phyloP scores from a whole-genome alignment of 805 yeast species.

The Yamadazyma insecticola region DNA sequence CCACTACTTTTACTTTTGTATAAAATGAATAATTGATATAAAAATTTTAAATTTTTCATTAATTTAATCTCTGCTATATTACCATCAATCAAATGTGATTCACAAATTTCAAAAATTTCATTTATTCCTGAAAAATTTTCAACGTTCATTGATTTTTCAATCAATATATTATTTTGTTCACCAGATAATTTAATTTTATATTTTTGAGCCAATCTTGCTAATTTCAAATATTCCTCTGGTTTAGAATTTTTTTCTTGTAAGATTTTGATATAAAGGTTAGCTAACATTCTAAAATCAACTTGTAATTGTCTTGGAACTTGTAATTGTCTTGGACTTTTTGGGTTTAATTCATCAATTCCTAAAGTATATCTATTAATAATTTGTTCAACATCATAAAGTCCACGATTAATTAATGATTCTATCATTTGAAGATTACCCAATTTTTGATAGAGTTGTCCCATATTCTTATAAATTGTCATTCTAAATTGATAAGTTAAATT shows the following conservation, averaged over 20 bases:
- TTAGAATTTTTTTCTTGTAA: conserved; percentile 3
- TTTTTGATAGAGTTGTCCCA: conserved; percentile 24
- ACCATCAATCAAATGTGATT: conserved; percentile 26
- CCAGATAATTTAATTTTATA: conserved; percentile 15
- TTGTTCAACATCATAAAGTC: conserved; percentile 19
- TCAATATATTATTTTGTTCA: conserved; percentile 13
- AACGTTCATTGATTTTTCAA: conserved; percentile 7
- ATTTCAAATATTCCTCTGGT: conserved; percentile 8
- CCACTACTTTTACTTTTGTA: conserved; percentile 12
- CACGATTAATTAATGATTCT: conserved; percentile 18
- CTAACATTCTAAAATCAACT: conserved; percentile 13
- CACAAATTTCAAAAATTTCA: conserved; percentile 18
- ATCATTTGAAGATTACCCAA: conserved; percentile 20
- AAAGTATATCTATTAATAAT: no score
- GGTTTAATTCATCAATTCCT: conserved; percentile 1
- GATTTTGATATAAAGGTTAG: conserved; percentile 14
- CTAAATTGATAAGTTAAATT: conserved; percentile 18
- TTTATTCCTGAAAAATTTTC: conserved; percentile 2
- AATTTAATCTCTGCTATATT: conserved; percentile 24
- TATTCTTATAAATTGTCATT: conserved; percentile 20
- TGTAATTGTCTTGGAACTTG: conserved; percentile 17
- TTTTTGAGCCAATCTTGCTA: conserved; percentile 7
- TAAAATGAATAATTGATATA: conserved; percentile 24
- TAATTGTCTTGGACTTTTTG: no score
- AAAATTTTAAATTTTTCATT: conserved; percentile 16